phyloP scores from a whole-genome alignment of 2,329 filamentous ascomycete species.

The Penicillium verrucosum region DNA sequence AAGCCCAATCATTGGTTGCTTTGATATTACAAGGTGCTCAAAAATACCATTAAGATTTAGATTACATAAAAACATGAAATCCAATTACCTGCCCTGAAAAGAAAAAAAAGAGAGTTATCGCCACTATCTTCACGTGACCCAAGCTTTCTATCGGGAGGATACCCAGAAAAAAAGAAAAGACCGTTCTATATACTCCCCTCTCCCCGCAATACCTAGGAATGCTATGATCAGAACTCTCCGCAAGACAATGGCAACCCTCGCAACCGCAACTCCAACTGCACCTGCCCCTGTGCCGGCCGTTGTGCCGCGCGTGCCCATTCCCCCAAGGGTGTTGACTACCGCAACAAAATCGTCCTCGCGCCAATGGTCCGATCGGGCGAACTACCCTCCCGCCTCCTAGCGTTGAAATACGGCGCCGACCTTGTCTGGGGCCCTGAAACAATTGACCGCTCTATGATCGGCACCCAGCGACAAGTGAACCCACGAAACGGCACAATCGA shows the following conservation, averaged over 20 bases:
- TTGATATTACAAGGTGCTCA: neutral
- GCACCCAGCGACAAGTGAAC: conserved; percentile 75
- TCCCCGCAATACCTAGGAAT: conserved; percentile 20
- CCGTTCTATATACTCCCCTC: neutral
- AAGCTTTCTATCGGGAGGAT: neutral
- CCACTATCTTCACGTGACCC: conserved; percentile 18
- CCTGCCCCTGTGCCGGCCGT: conserved; percentile 23
- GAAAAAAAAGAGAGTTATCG: neutral
- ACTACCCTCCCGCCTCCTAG: conserved; percentile 80
- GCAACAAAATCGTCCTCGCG: conserved; percentile 88
- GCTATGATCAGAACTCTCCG: conserved; percentile 45
- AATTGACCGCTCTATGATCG: conserved; percentile 87
- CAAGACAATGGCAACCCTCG: conserved; percentile 53
- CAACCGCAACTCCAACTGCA: conserved; percentile 29
- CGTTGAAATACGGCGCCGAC: conserved; percentile 92
- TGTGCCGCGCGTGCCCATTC: conserved; percentile 73
- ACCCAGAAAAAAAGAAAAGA: conserved; percentile 10
- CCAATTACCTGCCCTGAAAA: neutral
- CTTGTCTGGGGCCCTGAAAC: conserved; percentile 98
- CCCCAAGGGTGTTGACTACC: conserved; percentile 86
- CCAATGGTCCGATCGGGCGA: conserved; percentile 99
- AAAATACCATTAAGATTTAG: neutral
- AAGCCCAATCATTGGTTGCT: neutral
- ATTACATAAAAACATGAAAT: neutral
- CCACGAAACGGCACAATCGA: conserved; percentile 75